phyloP scores from a whole-genome alignment of 2,329 filamentous ascomycete genomes.

The Pyricularia grisea region DNA sequence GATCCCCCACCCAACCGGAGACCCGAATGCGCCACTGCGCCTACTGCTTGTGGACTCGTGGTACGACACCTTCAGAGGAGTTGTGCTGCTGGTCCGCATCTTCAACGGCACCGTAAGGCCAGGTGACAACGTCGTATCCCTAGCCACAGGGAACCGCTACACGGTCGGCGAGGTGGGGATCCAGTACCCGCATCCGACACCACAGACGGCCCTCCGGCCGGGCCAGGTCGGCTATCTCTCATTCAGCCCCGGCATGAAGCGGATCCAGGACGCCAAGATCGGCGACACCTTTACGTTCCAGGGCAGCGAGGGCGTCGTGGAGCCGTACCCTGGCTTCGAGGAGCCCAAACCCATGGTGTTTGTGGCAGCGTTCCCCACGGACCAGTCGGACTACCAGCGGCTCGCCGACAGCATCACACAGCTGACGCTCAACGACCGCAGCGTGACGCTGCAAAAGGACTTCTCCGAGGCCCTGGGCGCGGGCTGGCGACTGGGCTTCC shows the following conservation, averaged over 20 bases:
- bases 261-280: slow-evolving; percentile 87
- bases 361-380: slow-evolving; percentile 89
- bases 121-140: slow-evolving; percentile 78
- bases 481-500: slow-evolving; percentile 87
- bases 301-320: slow-evolving; percentile 64
- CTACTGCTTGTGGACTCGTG: slow-evolving; percentile 93
- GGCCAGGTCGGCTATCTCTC: slow-evolving; percentile 95
- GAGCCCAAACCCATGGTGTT: slow-evolving; percentile 99
- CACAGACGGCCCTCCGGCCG: slow-evolving; percentile 71
- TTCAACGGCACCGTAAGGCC: slow-evolving; percentile 81
- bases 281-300: slow-evolving; percentile 89
- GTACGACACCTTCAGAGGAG: slow-evolving; percentile 95
- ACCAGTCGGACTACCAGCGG: slow-evolving; percentile 77
- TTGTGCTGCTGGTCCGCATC: slow-evolving; percentile 80
- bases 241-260: slow-evolving; percentile 98
- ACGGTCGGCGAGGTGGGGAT: slow-evolving; percentile 94
- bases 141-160: slow-evolving; percentile 83
- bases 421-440: slow-evolving; percentile 88
- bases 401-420: slow-evolving; percentile 92
- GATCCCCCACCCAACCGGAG: slow-evolving; percentile 72
- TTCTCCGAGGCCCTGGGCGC: slow-evolving; percentile 88
- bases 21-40: slow-evolving; percentile 60
- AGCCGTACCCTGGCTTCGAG: slow-evolving; percentile 84
- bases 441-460: slow-evolving; percentile 88
- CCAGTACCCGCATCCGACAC: slow-evolving; percentile 81